Percentiles rank a stretch among this genome's conserved stretches.
Evolutionary conservation across 768 basidiomycete species (phyloP).

Genomic region (Russula ochroleuca): DNA sequence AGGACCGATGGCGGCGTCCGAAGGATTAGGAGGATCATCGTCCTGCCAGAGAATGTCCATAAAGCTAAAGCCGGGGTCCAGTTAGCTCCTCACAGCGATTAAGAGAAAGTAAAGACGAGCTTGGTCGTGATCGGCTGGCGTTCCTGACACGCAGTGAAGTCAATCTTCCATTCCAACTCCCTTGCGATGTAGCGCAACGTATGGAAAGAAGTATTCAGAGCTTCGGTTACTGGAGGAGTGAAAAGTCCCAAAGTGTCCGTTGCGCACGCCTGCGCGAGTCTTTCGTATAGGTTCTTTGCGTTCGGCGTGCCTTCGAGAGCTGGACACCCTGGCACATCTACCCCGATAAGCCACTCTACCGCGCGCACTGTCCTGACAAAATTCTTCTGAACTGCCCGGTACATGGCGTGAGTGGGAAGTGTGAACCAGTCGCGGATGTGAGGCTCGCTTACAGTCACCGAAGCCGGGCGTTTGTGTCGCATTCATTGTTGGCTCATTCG

Average conservation of each 20-base stretch:
- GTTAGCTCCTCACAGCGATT: neutral
- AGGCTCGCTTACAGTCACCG: slow-evolving; percentile 53
- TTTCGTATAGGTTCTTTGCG: neutral
- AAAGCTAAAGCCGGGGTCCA: slow-evolving; percentile 44
- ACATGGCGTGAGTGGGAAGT: neutral
- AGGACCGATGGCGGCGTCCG: slow-evolving; percentile 61
- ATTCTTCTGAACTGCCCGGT: slow-evolving; percentile 7
- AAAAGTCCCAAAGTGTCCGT: slow-evolving; percentile 17
- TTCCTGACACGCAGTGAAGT: slow-evolving; percentile 4
- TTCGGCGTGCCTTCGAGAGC: neutral
- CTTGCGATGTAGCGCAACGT: slow-evolving; percentile 8
- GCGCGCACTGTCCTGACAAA: slow-evolving; percentile 12
- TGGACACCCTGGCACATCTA: neutral
- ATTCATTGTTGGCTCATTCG: slow-evolving; percentile 77
- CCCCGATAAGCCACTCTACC: slow-evolving; percentile 20
- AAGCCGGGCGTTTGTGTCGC: slow-evolving; percentile 64
- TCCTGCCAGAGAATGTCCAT: slow-evolving; percentile 81
- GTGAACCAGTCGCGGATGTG: neutral
- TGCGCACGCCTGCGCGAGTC: neutral
- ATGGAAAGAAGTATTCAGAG: slow-evolving; percentile 9
- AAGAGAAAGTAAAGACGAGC: neutral
- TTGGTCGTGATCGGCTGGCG: slow-evolving; percentile 18
- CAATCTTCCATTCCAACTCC: slow-evolving; percentile 1
- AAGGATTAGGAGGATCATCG: slow-evolving; percentile 66
- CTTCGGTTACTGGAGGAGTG: neutral